Conservation (phyloP, 805 yeast species). For the Saturnispora sanitii region DNA sequence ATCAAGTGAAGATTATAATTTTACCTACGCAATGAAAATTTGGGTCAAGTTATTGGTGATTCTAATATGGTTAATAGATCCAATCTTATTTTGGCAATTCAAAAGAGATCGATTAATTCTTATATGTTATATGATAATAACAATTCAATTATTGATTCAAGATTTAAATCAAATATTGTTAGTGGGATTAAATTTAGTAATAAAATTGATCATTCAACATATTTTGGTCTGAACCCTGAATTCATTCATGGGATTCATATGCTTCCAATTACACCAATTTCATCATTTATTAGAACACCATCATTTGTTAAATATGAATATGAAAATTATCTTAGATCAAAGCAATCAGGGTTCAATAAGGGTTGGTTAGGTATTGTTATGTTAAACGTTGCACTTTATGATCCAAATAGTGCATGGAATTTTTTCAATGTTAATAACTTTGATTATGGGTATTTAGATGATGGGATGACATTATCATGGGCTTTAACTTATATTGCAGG, state of each 20-base stretch:
- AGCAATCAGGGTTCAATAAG: slow-evolving; percentile 55
- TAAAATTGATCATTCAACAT: slow-evolving; percentile 63
- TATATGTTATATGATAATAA: slow-evolving; percentile 47
- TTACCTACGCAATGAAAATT: slow-evolving; percentile 56
- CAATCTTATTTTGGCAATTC: slow-evolving; percentile 49
- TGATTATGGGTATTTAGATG: slow-evolving; percentile 51
- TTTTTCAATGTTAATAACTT: slow-evolving; percentile 52
- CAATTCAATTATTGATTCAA: slow-evolving; percentile 46
- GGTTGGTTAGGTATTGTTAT: slow-evolving; percentile 71
- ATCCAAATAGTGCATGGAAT: slow-evolving; percentile 52
- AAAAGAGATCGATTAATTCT: slow-evolving; percentile 42
- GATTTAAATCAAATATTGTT: slow-evolving; percentile 53
- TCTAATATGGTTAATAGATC: slow-evolving; percentile 43
- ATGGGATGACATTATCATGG: slow-evolving; percentile 85
- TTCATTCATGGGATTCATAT: slow-evolving; percentile 75
- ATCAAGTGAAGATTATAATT: slow-evolving; percentile 65
- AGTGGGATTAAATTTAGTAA: slow-evolving; percentile 69
- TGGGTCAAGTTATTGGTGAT: slow-evolving; percentile 54
- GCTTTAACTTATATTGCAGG: slow-evolving; percentile 67
- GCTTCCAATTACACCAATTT: slow-evolving; percentile 61
- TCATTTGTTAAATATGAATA: slow-evolving; percentile 32
- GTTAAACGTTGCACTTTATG: slow-evolving; percentile 63
- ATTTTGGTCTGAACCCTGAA: slow-evolving; percentile 62
- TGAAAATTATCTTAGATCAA: not conserved
- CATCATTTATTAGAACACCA: slow-evolving; percentile 48